Percentiles rank a stretch among this genome's conserved stretches.
Evolutionary conservation across 805 yeast genomes (phyloP).

Genomic region (Ogataea chonburiensis): DNA sequence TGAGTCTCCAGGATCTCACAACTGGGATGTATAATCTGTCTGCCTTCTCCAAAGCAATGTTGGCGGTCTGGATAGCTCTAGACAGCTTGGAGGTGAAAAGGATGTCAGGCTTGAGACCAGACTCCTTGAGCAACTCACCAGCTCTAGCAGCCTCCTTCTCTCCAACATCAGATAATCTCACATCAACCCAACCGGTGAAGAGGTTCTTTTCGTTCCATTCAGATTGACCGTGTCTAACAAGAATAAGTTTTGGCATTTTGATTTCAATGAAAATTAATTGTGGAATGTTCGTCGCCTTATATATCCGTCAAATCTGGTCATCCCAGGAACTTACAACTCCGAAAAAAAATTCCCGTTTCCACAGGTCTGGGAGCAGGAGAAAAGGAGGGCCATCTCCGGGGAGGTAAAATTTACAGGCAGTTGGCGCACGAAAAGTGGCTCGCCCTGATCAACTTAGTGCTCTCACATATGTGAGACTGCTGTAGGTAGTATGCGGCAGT

Average conservation of each 20-base stretch:
- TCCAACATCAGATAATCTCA: constrained; percentile 78
- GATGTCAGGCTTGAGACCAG: constrained; percentile 81
- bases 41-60: constrained; percentile 85
- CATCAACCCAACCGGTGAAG: constrained; percentile 99
- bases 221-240: constrained; percentile 99
- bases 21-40: constrained; percentile 91
- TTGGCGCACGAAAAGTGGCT: not conserved
- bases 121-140: constrained; percentile 86
- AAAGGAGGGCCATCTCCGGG: constrained; percentile 5
- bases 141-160: constrained; percentile 89
- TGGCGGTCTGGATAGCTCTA: constrained; percentile 96
- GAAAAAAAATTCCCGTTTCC: constrained; percentile 11
- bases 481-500: too few relatives aligned
- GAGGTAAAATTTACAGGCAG: too few relatives aligned
- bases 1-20: constrained; percentile 94
- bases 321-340: constrained; percentile 19
- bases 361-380: constrained; percentile 8
- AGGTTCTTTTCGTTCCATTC: constrained; percentile 98
- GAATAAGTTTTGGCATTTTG: constrained; percentile 59
- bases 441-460: too few relatives aligned
- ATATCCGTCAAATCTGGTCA: constrained; percentile 14
- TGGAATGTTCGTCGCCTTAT: constrained; percentile 3
- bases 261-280: not conserved
- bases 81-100: constrained; percentile 87
- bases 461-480: too few relatives aligned